A percentile compares a stretch with the other conserved stretches of the same genome.
Conservation (phyloP, 805 yeast genomes). For the Candida nonsorbophila region DNA sequence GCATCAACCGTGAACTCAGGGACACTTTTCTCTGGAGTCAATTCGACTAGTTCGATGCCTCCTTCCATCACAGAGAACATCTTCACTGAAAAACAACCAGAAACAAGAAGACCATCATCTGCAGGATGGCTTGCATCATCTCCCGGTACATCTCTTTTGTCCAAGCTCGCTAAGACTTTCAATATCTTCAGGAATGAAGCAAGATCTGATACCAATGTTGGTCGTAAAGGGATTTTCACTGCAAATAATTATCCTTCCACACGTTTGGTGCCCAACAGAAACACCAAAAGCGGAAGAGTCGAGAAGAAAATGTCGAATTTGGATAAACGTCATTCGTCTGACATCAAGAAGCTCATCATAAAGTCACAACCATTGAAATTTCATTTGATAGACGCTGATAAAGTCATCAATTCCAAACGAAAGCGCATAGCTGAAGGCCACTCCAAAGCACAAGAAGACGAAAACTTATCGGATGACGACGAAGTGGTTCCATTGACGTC, state of each 20-base stretch:
- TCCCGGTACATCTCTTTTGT: conserved; percentile 3
- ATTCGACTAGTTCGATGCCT: no score
- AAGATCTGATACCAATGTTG: neutral
- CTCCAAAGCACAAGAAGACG: conserved; percentile 5
- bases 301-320: conserved; percentile 6
- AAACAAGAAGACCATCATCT: no score
- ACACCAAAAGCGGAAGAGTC: neutral
- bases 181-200: conserved; percentile 6
- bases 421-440: conserved; percentile 17
- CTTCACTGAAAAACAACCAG: no score
- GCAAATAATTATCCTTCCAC: conserved; percentile 7
- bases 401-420: conserved; percentile 30
- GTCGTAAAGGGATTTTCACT: conserved; percentile 6
- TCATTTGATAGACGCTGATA: conserved; percentile 38
- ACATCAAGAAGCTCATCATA: conserved; percentile 26
- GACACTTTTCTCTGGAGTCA: no score
- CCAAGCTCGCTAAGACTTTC: conserved; percentile 6
- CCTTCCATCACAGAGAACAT: no score
- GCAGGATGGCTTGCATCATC: no score
- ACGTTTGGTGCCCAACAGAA: conserved; percentile 1
- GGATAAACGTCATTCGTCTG: conserved; percentile 7
- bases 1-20: no score
- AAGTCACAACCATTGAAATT: conserved; percentile 36
- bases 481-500: no score
- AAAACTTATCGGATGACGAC: conserved; percentile 1